Evolutionary conservation across 2,329 filamentous ascomycete genomes (phyloP).

Genomic region (Laburnicola sp.): DNA sequence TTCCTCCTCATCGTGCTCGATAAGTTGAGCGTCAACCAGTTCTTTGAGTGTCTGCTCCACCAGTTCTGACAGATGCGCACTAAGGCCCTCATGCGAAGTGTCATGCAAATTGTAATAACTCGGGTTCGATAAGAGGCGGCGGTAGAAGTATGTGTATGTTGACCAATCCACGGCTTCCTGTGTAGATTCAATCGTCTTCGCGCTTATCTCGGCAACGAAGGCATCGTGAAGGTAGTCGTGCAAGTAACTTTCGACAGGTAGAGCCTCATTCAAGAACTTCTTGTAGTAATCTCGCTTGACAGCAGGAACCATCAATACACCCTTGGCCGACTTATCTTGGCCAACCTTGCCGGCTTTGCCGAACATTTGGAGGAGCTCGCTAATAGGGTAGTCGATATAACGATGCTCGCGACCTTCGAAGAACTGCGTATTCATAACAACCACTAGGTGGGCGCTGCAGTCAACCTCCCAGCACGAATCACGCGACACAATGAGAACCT

Average conservation of each 20-base stretch:
- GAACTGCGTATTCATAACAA: conserved; percentile 97
- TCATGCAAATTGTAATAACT: conserved; percentile 92
- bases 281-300: conserved; percentile 98
- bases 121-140: conserved; percentile 88
- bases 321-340: conserved; percentile 78
- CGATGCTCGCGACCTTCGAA: conserved; percentile 96
- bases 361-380: conserved; percentile 96
- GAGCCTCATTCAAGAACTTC: conserved; percentile 94
- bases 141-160: conserved; percentile 98
- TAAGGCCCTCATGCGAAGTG: conserved; percentile 89
- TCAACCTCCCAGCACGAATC: conserved; percentile 97
- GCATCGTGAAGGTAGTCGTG: conserved; percentile 91
- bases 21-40: conserved; percentile 87
- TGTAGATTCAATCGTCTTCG: conserved; percentile 90
- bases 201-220: conserved; percentile 96
- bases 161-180: conserved; percentile 99
- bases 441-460: conserved; percentile 82
- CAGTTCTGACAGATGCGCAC: conserved; percentile 88
- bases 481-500: conserved; percentile 78
- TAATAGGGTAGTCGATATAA: conserved; percentile 94
- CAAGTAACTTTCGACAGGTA: conserved; percentile 93
- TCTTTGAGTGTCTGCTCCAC: conserved; percentile 93
- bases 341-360: conserved; percentile 83
- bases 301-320: conserved; percentile 93
- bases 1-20: conserved; percentile 88